phyloP scores from a whole-genome alignment of 164 flowering plant genomes.

The Aristolochia californica region DNA sequence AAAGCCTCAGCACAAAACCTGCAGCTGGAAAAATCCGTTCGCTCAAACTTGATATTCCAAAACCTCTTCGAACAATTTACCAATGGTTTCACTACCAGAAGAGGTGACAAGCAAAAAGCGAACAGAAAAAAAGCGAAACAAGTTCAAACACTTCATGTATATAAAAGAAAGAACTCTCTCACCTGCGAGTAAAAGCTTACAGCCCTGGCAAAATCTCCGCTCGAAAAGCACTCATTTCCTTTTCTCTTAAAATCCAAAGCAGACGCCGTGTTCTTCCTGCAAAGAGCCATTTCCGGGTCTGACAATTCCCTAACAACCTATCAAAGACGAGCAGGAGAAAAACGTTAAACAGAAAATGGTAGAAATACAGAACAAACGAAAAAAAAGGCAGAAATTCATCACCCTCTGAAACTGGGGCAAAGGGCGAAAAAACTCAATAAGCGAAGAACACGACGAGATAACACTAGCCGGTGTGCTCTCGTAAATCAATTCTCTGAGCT shows the following conservation, averaged over 20 bases:
- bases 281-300: constrained; percentile 30
- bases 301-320: constrained; percentile 51
- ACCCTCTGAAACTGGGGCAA: constrained; percentile 49
- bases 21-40: neutral
- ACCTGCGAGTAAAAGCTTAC: constrained; percentile 61
- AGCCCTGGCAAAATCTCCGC: constrained; percentile 45
- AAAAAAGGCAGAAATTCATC: neutral
- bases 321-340: neutral
- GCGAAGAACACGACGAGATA: constrained; percentile 40
- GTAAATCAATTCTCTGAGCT: constrained; percentile 29
- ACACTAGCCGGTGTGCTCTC: constrained; percentile 35
- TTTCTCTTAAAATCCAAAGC: constrained; percentile 57
- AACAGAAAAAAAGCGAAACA: neutral
- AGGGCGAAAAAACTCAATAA: constrained; percentile 40
- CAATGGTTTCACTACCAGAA: neutral
- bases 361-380: neutral
- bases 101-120: neutral
- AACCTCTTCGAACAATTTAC: constrained; percentile 1
- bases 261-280: constrained; percentile 40
- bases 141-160: too few relatives aligned
- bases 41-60: neutral
- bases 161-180: neutral
- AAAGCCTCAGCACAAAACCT: neutral
- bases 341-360: neutral
- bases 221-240: constrained; percentile 54